A percentile compares a stretch with the other conserved stretches of the same genome.
phyloP scores from a whole-genome alignment of 345 rosid species.

The Salix caprea region DNA sequence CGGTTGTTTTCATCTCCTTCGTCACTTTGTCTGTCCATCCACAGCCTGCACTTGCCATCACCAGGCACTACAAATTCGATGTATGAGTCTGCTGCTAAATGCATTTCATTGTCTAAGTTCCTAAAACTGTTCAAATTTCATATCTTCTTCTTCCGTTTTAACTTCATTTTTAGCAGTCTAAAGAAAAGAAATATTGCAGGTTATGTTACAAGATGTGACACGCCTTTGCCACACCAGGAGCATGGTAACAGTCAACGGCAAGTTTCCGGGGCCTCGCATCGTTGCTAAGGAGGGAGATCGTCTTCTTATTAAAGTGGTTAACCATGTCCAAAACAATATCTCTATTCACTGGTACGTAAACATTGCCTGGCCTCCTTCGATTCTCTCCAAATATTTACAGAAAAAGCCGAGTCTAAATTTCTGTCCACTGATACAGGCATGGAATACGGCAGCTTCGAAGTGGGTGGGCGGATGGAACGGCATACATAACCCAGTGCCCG shows the following conservation, averaged over 20 bases:
- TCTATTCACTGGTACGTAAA: conserved; percentile 17
- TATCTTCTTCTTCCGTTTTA: too few relatives aligned
- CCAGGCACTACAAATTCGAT: conserved; percentile 18
- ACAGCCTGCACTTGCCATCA: conserved; percentile 6
- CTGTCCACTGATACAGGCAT: conserved; percentile 4
- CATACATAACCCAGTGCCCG: conserved; percentile 16
- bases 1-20: too few relatives aligned
- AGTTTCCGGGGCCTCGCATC: conserved; percentile 24
- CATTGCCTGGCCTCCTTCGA: not conserved
- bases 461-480: conserved; percentile 19
- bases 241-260: conserved; percentile 12
- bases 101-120: not conserved
- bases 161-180: not conserved
- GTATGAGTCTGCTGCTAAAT: not conserved
- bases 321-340: conserved; percentile 21
- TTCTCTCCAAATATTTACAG: not conserved
- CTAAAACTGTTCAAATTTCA: not conserved
- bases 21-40: not conserved
- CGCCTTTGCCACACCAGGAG: conserved; percentile 21
- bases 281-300: conserved; percentile 19
- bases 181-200: conserved; percentile 1
- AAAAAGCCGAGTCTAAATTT: too few relatives aligned
- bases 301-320: conserved; percentile 19
- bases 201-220: conserved; percentile 7
- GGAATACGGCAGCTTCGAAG: conserved; percentile 14